A percentile compares a stretch with the other conserved stretches of the same genome.
These are phyloP conservation scores for Fusarium hostae DNA, from an alignment of 2,329 filamentous ascomycete genomes.

Conservation along the genomic window DNA sequence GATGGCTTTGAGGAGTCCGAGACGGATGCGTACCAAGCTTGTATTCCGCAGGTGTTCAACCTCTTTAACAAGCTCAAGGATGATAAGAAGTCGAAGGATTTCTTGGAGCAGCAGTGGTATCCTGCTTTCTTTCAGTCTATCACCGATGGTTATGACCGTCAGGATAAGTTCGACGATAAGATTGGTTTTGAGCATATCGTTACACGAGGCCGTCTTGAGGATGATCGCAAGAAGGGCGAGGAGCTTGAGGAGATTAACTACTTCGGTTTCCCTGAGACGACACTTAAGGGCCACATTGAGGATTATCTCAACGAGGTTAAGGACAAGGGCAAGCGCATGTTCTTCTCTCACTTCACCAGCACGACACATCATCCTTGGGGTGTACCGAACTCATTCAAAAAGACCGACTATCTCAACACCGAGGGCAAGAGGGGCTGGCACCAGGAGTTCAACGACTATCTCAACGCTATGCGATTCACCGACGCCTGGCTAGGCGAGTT, in stretches of 20 bases:
- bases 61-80: conserved; percentile 48
- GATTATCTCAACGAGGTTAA: conserved; percentile 46
- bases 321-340: conserved; percentile 48
- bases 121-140: conserved; percentile 52
- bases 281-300: conserved; percentile 46
- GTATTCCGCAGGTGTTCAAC: conserved; percentile 53
- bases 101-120: conserved; percentile 47
- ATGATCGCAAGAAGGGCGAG: conserved; percentile 25
- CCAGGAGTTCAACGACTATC: conserved; percentile 49
- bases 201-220: conserved; percentile 44
- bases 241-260: conserved; percentile 46
- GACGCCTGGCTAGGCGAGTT: conserved; percentile 50
- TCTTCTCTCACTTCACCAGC: conserved; percentile 52
- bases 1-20: conserved; percentile 56
- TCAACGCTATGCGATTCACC: conserved; percentile 49
- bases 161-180: conserved; percentile 47
- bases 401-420: conserved; percentile 26
- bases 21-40: conserved; percentile 57
- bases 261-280: conserved; percentile 50
- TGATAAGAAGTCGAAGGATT: conserved; percentile 32
- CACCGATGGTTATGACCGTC: conserved; percentile 51
- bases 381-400: conserved; percentile 33
- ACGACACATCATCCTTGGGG: conserved; percentile 51
- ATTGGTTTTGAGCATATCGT: conserved; percentile 49
- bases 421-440: conserved; percentile 43